A percentile compares a stretch with the other conserved stretches of the same genome.
Conservation (phyloP, 768 basidiomycete species). For the Royoungia palumana region DNA sequence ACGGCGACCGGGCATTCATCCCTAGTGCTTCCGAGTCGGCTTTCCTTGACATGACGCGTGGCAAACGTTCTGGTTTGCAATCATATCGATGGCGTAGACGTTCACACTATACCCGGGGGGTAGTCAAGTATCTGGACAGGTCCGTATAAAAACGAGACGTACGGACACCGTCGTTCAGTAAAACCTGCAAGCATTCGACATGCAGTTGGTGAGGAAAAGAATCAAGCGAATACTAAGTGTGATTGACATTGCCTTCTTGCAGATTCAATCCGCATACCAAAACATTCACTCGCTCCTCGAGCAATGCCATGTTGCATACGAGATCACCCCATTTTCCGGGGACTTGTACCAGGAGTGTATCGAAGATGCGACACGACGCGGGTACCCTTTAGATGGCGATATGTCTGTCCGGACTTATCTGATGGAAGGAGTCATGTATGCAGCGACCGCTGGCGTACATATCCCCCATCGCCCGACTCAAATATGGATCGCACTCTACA, state of each 20-base stretch:
- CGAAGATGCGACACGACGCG: slow-evolving; percentile 16
- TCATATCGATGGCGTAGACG: no score
- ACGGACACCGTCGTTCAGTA: no score
- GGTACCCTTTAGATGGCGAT: slow-evolving; percentile 25
- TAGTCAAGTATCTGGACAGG: no score
- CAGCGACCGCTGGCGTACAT: slow-evolving; percentile 28
- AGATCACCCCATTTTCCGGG: background rate
- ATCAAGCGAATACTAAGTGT: background rate
- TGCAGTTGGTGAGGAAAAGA: no score
- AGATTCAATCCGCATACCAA: background rate
- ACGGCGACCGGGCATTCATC: no score
- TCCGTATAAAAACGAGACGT: no score
- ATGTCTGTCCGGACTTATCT: slow-evolving; percentile 29
- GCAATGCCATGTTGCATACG: background rate
- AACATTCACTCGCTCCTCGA: slow-evolving; percentile 1
- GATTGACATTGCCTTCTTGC: background rate
- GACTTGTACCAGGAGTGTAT: slow-evolving; percentile 12
- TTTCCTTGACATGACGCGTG: no score
- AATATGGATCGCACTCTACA: slow-evolving; percentile 38
- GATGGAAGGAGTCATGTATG: slow-evolving; percentile 29
- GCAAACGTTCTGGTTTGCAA: no score
- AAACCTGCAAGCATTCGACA: no score
- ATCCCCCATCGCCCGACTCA: slow-evolving; percentile 17
- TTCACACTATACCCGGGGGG: no score
- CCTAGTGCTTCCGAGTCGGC: no score